Percentiles rank a stretch among this genome's conserved stretches.
Evolutionary conservation across 2,329 filamentous ascomycete species (phyloP).

Genomic region (Ceratocystis albifundus): DNA sequence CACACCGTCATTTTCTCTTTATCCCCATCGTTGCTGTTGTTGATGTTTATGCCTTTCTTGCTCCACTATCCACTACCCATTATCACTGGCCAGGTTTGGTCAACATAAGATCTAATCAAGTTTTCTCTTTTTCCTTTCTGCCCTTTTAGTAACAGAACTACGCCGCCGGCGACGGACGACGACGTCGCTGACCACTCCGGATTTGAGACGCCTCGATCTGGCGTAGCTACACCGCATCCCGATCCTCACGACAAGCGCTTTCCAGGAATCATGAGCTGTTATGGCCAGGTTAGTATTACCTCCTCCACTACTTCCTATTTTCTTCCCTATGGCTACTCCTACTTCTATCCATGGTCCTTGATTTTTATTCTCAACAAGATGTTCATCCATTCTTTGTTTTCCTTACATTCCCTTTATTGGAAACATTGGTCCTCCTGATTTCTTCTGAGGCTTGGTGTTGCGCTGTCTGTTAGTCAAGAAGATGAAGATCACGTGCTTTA

Average conservation of each 20-base stretch:
- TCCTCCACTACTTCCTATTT: conserved; percentile 52
- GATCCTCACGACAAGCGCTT: conserved; percentile 90
- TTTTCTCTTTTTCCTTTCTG: conserved; percentile 33
- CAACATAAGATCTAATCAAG: conserved; percentile 25
- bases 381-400: too few relatives aligned
- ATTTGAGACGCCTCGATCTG: conserved; percentile 77
- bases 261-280: conserved; percentile 93
- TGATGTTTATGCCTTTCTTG: conserved; percentile 13
- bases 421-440: not conserved
- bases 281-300: conserved; percentile 90
- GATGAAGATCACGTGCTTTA: too few relatives aligned
- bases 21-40: conserved; percentile 27
- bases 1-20: not conserved
- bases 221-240: conserved; percentile 83
- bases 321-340: too few relatives aligned
- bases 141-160: conserved; percentile 38
- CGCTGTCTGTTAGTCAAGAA: too few relatives aligned
- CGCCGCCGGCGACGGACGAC: conserved; percentile 48
- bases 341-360: too few relatives aligned
- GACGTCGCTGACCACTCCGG: conserved; percentile 66
- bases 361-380: too few relatives aligned
- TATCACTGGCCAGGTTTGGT: conserved; percentile 25
- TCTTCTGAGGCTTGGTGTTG: too few relatives aligned
- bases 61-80: not conserved
- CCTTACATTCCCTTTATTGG: not conserved